A percentile compares a stretch with the other conserved stretches of the same genome.
These are phyloP conservation scores for Cladosporium sp. DNA, from an alignment of 2,329 filamentous ascomycete species.

Conservation along the genomic window DNA sequence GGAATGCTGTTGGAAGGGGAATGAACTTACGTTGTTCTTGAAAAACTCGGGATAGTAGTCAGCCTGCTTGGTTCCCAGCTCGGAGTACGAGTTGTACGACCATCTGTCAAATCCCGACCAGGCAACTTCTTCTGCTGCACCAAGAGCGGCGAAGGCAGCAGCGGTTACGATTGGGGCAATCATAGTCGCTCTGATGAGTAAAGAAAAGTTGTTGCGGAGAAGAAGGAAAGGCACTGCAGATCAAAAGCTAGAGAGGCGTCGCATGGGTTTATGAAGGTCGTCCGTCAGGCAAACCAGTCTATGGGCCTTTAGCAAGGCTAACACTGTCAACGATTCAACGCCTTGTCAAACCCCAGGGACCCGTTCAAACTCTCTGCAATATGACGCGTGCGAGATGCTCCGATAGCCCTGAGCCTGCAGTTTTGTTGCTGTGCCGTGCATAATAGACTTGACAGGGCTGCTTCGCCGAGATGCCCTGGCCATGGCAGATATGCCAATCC, in stretches of 20 bases:
- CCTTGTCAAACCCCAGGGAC: background rate
- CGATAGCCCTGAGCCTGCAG: background rate
- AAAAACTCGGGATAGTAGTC: conserved; percentile 7
- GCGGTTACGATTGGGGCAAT: conserved; percentile 1
- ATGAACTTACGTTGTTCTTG: conserved; percentile 8
- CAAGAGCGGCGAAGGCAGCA: conserved; percentile 4
- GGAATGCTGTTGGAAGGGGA: background rate
- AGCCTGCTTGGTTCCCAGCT: conserved; percentile 12
- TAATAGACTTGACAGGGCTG: background rate
- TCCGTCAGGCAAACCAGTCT: background rate
- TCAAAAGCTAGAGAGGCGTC: background rate
- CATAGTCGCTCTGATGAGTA: conserved; percentile 1
- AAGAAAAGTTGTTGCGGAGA: background rate
- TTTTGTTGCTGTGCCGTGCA: background rate
- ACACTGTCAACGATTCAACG: conserved; percentile 1
- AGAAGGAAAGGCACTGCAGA: background rate
- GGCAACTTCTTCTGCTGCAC: conserved; percentile 6
- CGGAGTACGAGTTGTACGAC: conserved; percentile 8
- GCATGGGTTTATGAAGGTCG: background rate
- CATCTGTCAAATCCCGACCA: conserved; percentile 15
- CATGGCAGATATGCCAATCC: background rate
- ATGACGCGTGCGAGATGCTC: conserved; percentile 6
- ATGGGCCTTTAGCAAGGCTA: background rate
- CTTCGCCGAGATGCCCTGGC: background rate
- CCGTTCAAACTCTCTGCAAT: conserved; percentile 2